A percentile compares a stretch with the other conserved stretches of the same genome.
phyloP scores from a whole-genome alignment of 257 asterid genomes.

The Solanum lycopersicoides region DNA sequence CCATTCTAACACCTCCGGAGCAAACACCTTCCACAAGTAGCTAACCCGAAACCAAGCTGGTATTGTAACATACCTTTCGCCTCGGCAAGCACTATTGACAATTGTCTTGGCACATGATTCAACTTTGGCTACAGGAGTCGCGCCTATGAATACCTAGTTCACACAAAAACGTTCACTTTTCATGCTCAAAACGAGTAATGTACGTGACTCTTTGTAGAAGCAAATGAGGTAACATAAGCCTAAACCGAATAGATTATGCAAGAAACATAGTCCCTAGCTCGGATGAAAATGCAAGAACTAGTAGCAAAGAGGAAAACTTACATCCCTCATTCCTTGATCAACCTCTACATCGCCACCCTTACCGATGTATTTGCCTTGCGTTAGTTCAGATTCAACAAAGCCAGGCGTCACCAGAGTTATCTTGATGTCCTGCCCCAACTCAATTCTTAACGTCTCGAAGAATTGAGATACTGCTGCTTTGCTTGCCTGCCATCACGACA shows the following conservation, averaged over 20 bases:
- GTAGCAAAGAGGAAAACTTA: slow-evolving; percentile 11
- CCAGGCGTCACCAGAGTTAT: slow-evolving; percentile 64
- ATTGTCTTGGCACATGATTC: slow-evolving; percentile 17
- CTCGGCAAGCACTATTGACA: slow-evolving; percentile 17
- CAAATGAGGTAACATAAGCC: neutral
- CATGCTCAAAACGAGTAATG: neutral
- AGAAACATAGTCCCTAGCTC: neutral
- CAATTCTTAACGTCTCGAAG: slow-evolving; percentile 56
- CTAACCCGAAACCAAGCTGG: slow-evolving; percentile 27
- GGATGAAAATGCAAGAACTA: neutral
- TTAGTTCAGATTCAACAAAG: slow-evolving; percentile 58
- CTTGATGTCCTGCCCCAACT: slow-evolving; percentile 45
- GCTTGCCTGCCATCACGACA: slow-evolving; percentile 44
- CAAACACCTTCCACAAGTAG: slow-evolving; percentile 17
- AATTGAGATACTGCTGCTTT: slow-evolving; percentile 72
- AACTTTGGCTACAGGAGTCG: slow-evolving; percentile 10
- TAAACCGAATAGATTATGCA: neutral
- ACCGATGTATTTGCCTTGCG: slow-evolving; percentile 48
- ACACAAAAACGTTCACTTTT: neutral
- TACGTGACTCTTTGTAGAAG: neutral
- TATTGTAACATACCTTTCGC: slow-evolving; percentile 20
- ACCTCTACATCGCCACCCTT: slow-evolving; percentile 35
- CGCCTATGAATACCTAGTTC: slow-evolving; percentile 11
- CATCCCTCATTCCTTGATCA: slow-evolving; percentile 51
- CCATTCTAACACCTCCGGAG: slow-evolving; percentile 19